Conservation (phyloP, 768 basidiomycete species). For the Tylopilus subfusipes region DNA sequence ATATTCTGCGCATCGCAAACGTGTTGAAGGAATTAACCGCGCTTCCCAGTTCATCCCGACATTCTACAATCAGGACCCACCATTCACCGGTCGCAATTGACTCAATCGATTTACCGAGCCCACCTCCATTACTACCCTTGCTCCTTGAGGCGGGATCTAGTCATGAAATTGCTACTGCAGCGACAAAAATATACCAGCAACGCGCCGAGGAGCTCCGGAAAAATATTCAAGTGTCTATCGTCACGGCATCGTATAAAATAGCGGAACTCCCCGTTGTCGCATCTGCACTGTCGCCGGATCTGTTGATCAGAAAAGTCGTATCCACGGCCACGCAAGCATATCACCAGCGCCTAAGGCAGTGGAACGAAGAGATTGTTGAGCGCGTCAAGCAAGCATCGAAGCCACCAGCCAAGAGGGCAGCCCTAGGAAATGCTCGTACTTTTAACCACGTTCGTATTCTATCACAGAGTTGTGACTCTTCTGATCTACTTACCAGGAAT, state of each 20-base stretch:
- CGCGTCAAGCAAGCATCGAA: not conserved
- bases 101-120: not conserved
- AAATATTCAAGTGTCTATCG: too few species aligned
- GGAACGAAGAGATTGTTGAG: not conserved
- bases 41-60: too few species aligned
- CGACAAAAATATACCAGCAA: not conserved
- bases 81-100: not conserved
- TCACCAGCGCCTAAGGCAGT: not conserved
- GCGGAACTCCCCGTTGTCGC: not conserved
- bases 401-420: not conserved
- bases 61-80: too few species aligned
- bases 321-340: not conserved
- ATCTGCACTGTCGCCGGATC: not conserved
- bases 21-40: not conserved
- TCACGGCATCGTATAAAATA: not conserved
- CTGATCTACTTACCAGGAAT: not conserved
- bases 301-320: not conserved
- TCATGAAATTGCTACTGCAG: not conserved
- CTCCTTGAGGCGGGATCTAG: not conserved
- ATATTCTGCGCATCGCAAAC: not conserved
- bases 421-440: not conserved
- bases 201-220: not conserved
- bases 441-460: not conserved
- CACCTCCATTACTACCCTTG: not conserved
- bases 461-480: not conserved